A percentile compares a stretch with the other conserved stretches of the same genome.
Evolutionary conservation across 148 eudicot species (phyloP).

Genomic region (Spergularia bocconei): DNA sequence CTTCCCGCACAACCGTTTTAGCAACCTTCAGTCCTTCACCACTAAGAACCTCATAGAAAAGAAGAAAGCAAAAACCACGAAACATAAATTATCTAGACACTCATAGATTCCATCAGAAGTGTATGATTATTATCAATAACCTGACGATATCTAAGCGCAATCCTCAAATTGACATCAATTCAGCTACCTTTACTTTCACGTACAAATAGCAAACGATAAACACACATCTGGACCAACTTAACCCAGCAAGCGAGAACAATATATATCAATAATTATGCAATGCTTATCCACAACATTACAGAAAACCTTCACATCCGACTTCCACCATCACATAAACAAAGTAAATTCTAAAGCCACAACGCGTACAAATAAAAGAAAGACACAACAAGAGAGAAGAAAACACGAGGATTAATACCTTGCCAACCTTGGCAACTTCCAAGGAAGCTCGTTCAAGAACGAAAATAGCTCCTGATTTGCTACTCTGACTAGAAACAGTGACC

Average conservation of each 20-base stretch:
- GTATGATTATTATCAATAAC: not conserved
- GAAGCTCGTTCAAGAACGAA: constrained; percentile 88
- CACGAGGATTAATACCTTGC: constrained; percentile 51
- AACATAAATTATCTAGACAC: not conserved
- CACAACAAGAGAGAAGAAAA: not conserved
- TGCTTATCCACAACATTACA: too few relatives aligned
- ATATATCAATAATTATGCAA: too few relatives aligned
- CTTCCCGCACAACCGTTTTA: not conserved
- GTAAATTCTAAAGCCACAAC: too few relatives aligned
- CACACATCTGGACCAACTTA: too few relatives aligned
- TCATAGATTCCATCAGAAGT: not conserved
- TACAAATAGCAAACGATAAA: not conserved
- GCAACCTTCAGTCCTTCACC: not conserved
- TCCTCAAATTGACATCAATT: not conserved
- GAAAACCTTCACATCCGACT: too few relatives aligned
- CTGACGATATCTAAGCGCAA: not conserved
- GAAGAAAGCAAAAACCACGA: not conserved
- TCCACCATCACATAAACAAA: too few relatives aligned
- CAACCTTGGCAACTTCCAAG: constrained; percentile 90
- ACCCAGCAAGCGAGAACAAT: not conserved
- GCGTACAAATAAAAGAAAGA: not conserved
- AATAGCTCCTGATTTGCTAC: constrained; percentile 52
- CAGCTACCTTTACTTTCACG: not conserved
- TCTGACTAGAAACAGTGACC: constrained; percentile 33
- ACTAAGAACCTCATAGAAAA: not conserved